Conservation (phyloP, 345 rosid species). For the Dipteronia sinensis region DNA sequence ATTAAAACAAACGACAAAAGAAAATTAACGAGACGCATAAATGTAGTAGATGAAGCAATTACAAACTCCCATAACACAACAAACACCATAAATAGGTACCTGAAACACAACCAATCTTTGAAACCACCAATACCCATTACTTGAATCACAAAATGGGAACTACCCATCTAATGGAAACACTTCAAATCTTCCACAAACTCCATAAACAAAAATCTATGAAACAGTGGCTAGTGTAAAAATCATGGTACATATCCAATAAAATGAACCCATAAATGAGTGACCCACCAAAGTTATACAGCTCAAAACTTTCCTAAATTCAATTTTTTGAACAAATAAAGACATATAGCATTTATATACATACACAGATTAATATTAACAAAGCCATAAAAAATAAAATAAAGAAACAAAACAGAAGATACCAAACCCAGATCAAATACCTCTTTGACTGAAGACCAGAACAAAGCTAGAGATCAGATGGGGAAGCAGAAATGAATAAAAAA, state of each 20-base stretch:
- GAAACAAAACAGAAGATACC: constrained; percentile 5
- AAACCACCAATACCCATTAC: constrained; percentile 24
- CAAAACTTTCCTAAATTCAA: neutral
- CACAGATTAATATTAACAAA: neutral
- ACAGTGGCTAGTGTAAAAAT: constrained; percentile 28
- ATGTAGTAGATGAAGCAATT: constrained; percentile 7
- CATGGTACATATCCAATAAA: neutral
- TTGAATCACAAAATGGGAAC: constrained; percentile 23
- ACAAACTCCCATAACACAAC: constrained; percentile 3
- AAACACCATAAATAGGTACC: neutral
- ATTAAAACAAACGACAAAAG: constrained; percentile 15
- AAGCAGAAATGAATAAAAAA: constrained; percentile 27
- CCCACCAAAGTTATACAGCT: constrained; percentile 13
- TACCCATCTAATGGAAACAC: constrained; percentile 10
- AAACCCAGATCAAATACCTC: constrained; percentile 43
- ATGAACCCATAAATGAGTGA: constrained; percentile 12
- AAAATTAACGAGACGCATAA: neutral
- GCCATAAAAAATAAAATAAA: neutral
- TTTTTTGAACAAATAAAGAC: neutral
- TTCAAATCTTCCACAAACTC: constrained; percentile 12
- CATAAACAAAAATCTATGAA: constrained; percentile 28
- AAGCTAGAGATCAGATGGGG: constrained; percentile 27
- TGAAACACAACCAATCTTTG: constrained; percentile 8
- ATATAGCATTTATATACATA: neutral
- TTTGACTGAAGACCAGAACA: constrained; percentile 31